phyloP scores from a whole-genome alignment of 768 basidiomycete genomes.

The Cystofilobasidium ferigula region DNA sequence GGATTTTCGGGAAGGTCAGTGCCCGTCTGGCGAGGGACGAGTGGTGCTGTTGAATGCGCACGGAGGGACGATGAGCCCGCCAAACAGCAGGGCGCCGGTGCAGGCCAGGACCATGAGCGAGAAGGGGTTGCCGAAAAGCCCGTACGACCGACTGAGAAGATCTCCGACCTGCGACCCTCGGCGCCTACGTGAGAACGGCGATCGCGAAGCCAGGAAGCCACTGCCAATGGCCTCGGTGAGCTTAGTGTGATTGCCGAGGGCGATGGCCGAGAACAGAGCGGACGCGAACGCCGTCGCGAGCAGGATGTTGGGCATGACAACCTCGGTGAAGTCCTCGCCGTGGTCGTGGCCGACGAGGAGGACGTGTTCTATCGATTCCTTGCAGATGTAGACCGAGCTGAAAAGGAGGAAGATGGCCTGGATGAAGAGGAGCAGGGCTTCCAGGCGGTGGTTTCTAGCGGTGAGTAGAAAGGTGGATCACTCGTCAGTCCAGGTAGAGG shows the following conservation, averaged over 20 bases:
- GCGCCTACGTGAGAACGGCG: not conserved
- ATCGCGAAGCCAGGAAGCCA: not conserved
- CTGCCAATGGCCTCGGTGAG: slow-evolving; percentile 35
- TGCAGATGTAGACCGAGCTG: slow-evolving; percentile 86
- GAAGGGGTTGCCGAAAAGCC: slow-evolving; percentile 21
- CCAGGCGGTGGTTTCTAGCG: slow-evolving; percentile 24
- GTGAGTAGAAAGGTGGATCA: not conserved
- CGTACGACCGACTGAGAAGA: not conserved
- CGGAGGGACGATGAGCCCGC: slow-evolving; percentile 14
- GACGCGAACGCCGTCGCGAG: slow-evolving; percentile 7
- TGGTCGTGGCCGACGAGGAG: slow-evolving; percentile 46
- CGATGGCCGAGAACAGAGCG: slow-evolving; percentile 32
- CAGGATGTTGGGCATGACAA: slow-evolving; percentile 18
- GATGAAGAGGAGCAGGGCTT: slow-evolving; percentile 46
- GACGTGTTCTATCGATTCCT: slow-evolving; percentile 89
- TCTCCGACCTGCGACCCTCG: not conserved
- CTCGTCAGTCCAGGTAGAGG: not conserved
- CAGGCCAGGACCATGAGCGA: slow-evolving; percentile 20
- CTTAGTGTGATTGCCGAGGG: slow-evolving; percentile 38
- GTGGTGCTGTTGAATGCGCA: too few species aligned
- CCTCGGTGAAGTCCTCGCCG: slow-evolving; percentile 28
- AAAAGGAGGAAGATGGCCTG: slow-evolving; percentile 92
- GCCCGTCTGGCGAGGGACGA: too few species aligned
- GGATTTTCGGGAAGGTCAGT: too few species aligned
- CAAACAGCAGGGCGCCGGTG: slow-evolving; percentile 17